A percentile compares a stretch with the other conserved stretches of the same genome.
phyloP scores from a whole-genome alignment of 2,329 filamentous ascomycete genomes.

The Fusarium virguliforme region DNA sequence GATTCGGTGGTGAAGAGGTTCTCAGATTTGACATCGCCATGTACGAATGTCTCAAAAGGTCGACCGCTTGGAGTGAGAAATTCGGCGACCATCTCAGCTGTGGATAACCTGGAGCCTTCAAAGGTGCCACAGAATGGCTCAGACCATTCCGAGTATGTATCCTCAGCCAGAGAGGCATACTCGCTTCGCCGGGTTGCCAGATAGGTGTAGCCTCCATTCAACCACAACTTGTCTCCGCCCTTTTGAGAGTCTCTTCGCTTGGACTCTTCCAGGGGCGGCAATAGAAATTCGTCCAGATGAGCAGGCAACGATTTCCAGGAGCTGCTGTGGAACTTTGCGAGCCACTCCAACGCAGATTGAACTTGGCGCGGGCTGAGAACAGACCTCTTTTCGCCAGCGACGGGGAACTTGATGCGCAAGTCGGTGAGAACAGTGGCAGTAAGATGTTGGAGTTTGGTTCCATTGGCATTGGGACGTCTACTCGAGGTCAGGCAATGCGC shows the following conservation, averaged over 20 bases:
- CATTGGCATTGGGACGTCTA: conserved; percentile 36
- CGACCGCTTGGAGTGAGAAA: conserved; percentile 65
- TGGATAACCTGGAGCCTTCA: conserved; percentile 50
- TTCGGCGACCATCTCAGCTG: conserved; percentile 69
- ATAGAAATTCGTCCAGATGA: conserved; percentile 58
- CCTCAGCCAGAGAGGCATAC: conserved; percentile 64
- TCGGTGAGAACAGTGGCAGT: conserved; percentile 74
- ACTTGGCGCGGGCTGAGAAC: conserved; percentile 66
- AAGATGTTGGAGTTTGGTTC: conserved; percentile 56
- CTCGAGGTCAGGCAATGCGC: conserved; percentile 67
- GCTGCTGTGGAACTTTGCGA: conserved; percentile 73
- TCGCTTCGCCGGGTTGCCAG: conserved; percentile 74
- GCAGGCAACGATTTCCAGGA: conserved; percentile 62
- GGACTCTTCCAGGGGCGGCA: conserved; percentile 71
- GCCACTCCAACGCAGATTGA: conserved; percentile 72
- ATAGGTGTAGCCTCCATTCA: conserved; percentile 80
- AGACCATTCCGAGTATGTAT: conserved; percentile 70
- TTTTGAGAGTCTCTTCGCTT: conserved; percentile 46
- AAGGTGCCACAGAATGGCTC: conserved; percentile 61
- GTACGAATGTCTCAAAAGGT: conserved; percentile 71
- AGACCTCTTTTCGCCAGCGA: conserved; percentile 70
- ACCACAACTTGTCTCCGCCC: conserved; percentile 64
- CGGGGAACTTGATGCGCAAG: conserved; percentile 67
- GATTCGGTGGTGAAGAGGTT: conserved; percentile 73
- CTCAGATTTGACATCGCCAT: conserved; percentile 80